Percentiles rank a stretch among this genome's conserved stretches.
Conservation (phyloP, 371 early-diverging fungal species). For the Actinomucor elegans region DNA sequence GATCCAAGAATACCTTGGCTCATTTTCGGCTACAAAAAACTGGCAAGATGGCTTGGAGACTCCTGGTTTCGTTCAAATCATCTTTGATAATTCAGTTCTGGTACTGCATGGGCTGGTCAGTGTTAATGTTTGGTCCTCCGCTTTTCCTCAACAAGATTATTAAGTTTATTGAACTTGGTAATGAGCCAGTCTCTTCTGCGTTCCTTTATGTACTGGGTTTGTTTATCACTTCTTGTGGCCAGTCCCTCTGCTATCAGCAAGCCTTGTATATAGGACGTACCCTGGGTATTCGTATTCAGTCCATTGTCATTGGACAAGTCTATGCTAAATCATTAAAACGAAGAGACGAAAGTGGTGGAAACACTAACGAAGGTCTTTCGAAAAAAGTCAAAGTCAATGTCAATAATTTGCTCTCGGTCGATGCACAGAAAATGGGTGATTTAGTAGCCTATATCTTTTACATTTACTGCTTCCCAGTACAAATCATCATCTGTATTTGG, state of each 20-base stretch:
- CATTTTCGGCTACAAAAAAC: conserved; percentile 19
- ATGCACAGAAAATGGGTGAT: conserved; percentile 57
- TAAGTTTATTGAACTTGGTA: conserved; percentile 49
- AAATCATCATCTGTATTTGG: conserved; percentile 58
- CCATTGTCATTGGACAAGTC: conserved; percentile 64
- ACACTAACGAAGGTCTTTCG: background rate
- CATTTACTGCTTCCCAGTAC: conserved; percentile 61
- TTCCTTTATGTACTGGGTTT: conserved; percentile 67
- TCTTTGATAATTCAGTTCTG: conserved; percentile 39
- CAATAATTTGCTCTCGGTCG: conserved; percentile 59
- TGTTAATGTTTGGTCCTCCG: conserved; percentile 57
- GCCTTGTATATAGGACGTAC: conserved; percentile 60
- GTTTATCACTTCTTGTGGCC: conserved; percentile 47
- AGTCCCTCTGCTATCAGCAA: conserved; percentile 51
- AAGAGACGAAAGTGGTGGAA: conserved; percentile 41
- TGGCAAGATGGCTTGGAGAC: conserved; percentile 12
- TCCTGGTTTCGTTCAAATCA: conserved; percentile 38
- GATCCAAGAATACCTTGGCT: conserved; percentile 29
- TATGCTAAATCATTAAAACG: conserved; percentile 58
- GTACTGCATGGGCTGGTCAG: conserved; percentile 51
- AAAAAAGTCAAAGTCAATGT: conserved; percentile 33
- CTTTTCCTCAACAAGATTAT: conserved; percentile 59
- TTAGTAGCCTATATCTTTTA: conserved; percentile 55
- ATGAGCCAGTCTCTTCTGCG: conserved; percentile 36
- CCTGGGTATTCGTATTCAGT: conserved; percentile 53